Evolutionary conservation across 2,329 filamentous ascomycete species (phyloP), one percentile per base, ranked within the genome.

Genomic region (Venturia asperata): DNA sequence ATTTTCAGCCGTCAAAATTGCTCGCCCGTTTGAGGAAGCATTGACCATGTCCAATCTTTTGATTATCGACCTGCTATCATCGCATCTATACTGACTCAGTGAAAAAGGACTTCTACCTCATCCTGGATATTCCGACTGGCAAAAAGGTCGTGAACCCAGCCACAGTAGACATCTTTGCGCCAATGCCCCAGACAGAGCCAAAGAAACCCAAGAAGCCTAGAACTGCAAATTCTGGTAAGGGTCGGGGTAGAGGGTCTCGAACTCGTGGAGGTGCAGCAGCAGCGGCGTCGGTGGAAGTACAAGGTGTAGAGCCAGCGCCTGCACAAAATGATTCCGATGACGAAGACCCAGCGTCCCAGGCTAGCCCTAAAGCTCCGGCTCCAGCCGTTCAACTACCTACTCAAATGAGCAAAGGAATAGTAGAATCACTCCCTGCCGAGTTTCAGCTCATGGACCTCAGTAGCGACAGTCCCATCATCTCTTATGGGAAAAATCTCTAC

Each of bases 391-490:
- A 62, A 11, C 49, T 64, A 19, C 63, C 66, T n/a, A 27, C 52
- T 27, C 41, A 70, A 11, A 64, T 55, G 56, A 60, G 66, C 24
- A 64, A 64, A 52, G 68, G 67, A 62, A 66, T 66, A 47, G 66
- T 67, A 11, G 68, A 71, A 21, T 58, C 66, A 66, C 63, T 67
- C 42, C 66, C 70, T 34, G 75, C 79, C 56, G 74, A 77, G 60
- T 83, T 96, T 6, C 91, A 96, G 72, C 87, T 97, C 62, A 80
- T 94, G n/a, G 91, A 91, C 37, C 81, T 97, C 3, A 89, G 96
- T 74, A 87, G 87, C 0, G 72, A 78, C 2, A 88, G 89, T 61
- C 93, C 93, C 0, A 79, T 96, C 37, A 82, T 96, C 66, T 88
- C 89, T 27, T 95, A 95, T 76, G 83, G 88, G 66, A 89, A 89